Evolutionary conservation across 495 filamentous ascomycete species (phyloP), one percentile per base, ranked within the genome.

Genomic region (Podospora comata): DNA sequence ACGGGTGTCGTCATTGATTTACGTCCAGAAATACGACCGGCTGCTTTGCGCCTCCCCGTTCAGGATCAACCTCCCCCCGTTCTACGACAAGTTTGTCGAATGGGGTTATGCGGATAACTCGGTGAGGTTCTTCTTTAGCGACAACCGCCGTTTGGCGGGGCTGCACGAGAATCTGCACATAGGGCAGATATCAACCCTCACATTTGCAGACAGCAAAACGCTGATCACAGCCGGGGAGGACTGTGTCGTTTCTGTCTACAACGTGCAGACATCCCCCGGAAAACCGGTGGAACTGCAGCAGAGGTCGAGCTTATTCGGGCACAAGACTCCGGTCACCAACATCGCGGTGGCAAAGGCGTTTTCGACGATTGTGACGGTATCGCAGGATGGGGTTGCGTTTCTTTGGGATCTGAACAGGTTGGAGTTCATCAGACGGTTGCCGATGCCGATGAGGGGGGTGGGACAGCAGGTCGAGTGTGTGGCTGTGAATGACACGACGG

Each of bases 31-130:
- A 72, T 83, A 91, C 15, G 95, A 97, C 70, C 89, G 91, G 30
- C 80, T 99, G 11, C 82, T 99, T 56, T 95, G 90, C 70, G 89
- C 92, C n/a, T 88, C 90, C 34, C 84, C 92, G 4, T 90, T 94
- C 75, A 82, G 92, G 54, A 82, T 97, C 44, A 94, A 97, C 71
- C 89, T 98, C 16, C 92, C 93, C 1, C 94, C 96, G 4, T 79
- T 80, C 34, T 94, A 91, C 69, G 94, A 98, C 74, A 92, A 93
- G 71, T 97, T 91, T 70, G 85, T 99, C 77, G 93, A 97, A 78
- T 97, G 94, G 95, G 95, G 93, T 1, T 98, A 95, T 75, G 89
- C 92, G 6, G 95, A 99, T 80, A 92, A 90, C 70, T 93, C 91
- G 73, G 86, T 98, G 6, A 88, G 95, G 11, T 98, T 97, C 81